A percentile compares a stretch with the other conserved stretches of the same genome.
These are phyloP conservation scores for Penicillium cosmopolitanum DNA, from an alignment of 495 filamentous ascomycete species.

Conservation along the genomic window DNA sequence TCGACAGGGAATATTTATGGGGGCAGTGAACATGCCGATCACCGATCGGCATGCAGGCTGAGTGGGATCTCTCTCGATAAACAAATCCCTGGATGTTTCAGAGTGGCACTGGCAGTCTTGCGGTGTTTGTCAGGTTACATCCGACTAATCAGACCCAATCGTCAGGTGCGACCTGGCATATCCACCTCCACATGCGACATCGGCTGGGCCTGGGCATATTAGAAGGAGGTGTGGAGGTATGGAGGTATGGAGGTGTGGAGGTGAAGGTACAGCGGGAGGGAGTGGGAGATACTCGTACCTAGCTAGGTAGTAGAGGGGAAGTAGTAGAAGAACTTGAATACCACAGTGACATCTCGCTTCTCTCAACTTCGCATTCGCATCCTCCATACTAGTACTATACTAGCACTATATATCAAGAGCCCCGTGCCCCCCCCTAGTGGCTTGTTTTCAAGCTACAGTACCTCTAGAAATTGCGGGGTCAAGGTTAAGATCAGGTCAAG, in stretches of 20 bases:
- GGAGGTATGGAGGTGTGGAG: not conserved
- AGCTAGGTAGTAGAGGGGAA: not conserved
- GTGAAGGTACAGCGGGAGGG: not conserved
- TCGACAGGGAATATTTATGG: conserved; percentile 22
- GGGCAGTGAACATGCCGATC: conserved; percentile 27
- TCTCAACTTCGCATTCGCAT: not conserved
- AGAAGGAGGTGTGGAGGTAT: not conserved
- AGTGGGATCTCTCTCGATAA: conserved; percentile 6
- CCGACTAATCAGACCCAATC: not conserved
- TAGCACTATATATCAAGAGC: no score
- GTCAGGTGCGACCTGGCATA: no score
- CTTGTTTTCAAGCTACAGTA: no score
- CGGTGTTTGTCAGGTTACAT: conserved; percentile 24
- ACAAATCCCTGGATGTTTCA: conserved; percentile 25
- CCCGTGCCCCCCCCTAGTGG: no score
- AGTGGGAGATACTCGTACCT: not conserved
- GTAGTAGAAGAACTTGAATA: not conserved
- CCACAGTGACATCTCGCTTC: conserved; percentile 5
- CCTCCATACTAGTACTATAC: not conserved
- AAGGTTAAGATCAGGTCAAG: no score
- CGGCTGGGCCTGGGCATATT: no score
- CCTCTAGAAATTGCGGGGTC: no score
- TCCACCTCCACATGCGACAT: no score
- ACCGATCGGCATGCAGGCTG: conserved; percentile 7
- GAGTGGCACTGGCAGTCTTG: not conserved